Conservation (phyloP, 495 filamentous ascomycete genomes). For the Lasiosphaeris hirsuta region DNA sequence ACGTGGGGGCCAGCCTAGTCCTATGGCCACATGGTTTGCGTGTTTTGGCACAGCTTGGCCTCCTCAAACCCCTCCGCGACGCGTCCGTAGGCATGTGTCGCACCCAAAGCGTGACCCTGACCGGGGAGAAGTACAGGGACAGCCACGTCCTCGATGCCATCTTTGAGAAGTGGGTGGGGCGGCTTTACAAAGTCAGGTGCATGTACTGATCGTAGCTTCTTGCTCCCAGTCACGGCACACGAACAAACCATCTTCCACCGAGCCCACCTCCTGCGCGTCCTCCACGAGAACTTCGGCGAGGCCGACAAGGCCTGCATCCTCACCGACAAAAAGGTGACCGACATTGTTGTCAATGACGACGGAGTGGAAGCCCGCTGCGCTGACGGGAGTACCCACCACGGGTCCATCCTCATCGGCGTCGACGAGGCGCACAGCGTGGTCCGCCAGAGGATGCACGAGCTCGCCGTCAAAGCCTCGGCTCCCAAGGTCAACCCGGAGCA, state of each 20-base stretch:
- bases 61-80: constrained; percentile 10
- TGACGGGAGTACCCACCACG: constrained; percentile 38
- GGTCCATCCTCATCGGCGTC: constrained; percentile 50
- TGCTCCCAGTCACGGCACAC: constrained; percentile 12
- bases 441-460: constrained; percentile 39
- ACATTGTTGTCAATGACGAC: constrained; percentile 19
- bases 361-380: constrained; percentile 29
- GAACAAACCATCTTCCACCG: constrained; percentile 31
- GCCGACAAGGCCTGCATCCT: constrained; percentile 30
- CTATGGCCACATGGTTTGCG: constrained; percentile 31
- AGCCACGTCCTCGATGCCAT: too few relatives aligned
- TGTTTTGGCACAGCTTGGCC: constrained; percentile 47
- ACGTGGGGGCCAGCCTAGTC: constrained; percentile 37
- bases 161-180: neutral
- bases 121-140: too few relatives aligned
- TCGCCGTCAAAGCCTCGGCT: constrained; percentile 22
- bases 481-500: constrained; percentile 20
- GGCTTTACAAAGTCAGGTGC: too few relatives aligned
- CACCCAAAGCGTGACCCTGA: too few relatives aligned
- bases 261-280: constrained; percentile 29
- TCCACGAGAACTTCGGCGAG: constrained; percentile 33
- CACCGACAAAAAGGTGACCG: constrained; percentile 29
- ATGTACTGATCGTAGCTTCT: too few relatives aligned
- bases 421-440: constrained; percentile 49
- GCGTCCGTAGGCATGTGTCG: too few relatives aligned